A percentile compares a stretch with the other conserved stretches of the same genome.
phyloP scores from a whole-genome alignment of 257 asterid genomes.

The Ocimum tenuiflorum region DNA sequence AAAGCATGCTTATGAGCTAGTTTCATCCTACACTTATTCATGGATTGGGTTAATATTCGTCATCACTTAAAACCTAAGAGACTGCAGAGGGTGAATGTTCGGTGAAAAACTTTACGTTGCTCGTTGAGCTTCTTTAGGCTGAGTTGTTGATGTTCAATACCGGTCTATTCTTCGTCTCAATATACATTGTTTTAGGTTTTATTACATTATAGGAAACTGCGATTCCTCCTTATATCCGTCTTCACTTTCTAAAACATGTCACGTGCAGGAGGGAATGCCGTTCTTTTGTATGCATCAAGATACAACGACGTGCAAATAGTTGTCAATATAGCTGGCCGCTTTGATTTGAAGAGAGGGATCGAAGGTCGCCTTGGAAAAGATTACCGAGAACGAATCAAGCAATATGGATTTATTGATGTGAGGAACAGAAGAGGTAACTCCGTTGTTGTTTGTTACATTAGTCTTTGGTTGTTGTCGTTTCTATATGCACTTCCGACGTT shows the following conservation, averaged over 20 bases:
- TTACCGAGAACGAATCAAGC: conserved; percentile 48
- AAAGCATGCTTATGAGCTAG: too few relatives aligned
- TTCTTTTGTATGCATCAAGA: conserved; percentile 69
- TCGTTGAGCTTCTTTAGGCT: background rate
- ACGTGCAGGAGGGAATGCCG: conserved; percentile 87
- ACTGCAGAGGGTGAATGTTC: background rate
- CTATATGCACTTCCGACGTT: background rate
- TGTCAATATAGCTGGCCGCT: conserved; percentile 79
- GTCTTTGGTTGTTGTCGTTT: background rate
- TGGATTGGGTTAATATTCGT: too few relatives aligned
- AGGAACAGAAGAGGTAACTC: conserved; percentile 54
- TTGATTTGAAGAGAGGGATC: conserved; percentile 63
- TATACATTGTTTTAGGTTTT: background rate
- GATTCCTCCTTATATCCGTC: background rate
- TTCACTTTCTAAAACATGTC: background rate
- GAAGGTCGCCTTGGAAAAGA: conserved; percentile 82
- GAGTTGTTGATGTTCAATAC: too few relatives aligned
- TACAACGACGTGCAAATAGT: conserved; percentile 39
- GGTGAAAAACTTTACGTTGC: too few relatives aligned
- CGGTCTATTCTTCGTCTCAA: background rate
- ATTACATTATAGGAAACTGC: background rate
- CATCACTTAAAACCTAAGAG: background rate
- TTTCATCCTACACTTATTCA: too few relatives aligned
- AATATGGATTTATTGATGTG: conserved; percentile 59
- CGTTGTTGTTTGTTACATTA: background rate